A percentile compares a stretch with the other conserved stretches of the same genome.
Conservation (phyloP, 1,284 basidiomycete species). For the Erythrobasidium hasegawianum region DNA sequence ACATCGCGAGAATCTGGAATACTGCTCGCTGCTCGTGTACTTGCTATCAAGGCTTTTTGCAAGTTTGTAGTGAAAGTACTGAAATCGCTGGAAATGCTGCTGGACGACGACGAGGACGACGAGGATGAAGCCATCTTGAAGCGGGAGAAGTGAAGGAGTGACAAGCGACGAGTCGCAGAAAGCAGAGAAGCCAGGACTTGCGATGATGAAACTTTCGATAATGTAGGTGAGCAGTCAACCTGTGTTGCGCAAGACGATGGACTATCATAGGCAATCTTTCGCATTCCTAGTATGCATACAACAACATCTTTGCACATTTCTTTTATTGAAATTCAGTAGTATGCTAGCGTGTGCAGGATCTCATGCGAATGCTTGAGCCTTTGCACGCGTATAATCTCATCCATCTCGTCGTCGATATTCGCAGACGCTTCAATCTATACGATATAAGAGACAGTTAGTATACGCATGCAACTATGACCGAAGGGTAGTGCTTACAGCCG, state of each 20-base stretch:
- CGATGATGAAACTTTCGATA: not conserved
- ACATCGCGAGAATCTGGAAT: slow-evolving; percentile 40
- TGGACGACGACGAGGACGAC: not conserved
- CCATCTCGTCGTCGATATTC: slow-evolving; percentile 89
- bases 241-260: too few relatives aligned
- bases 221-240: not conserved
- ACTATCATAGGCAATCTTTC: too few relatives aligned
- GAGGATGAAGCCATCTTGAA: not conserved
- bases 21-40: slow-evolving; percentile 25
- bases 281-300: not conserved
- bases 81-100: slow-evolving; percentile 6
- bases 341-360: slow-evolving; percentile 83
- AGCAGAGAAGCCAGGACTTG: not conserved
- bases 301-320: not conserved
- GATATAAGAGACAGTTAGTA: too few relatives aligned
- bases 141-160: not conserved
- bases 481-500: too few relatives aligned
- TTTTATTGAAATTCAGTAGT: slow-evolving; percentile 60
- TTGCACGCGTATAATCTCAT: slow-evolving; percentile 74
- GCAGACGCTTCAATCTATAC: slow-evolving; percentile 81
- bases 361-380: slow-evolving; percentile 87
- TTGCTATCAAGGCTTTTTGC: slow-evolving; percentile 18
- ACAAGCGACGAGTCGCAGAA: not conserved
- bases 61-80: not conserved
- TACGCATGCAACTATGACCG: too few relatives aligned